These are phyloP conservation scores for Populus hybrid DNA, from an alignment of 441 rosid species.

Conservation along the genomic window DNA sequence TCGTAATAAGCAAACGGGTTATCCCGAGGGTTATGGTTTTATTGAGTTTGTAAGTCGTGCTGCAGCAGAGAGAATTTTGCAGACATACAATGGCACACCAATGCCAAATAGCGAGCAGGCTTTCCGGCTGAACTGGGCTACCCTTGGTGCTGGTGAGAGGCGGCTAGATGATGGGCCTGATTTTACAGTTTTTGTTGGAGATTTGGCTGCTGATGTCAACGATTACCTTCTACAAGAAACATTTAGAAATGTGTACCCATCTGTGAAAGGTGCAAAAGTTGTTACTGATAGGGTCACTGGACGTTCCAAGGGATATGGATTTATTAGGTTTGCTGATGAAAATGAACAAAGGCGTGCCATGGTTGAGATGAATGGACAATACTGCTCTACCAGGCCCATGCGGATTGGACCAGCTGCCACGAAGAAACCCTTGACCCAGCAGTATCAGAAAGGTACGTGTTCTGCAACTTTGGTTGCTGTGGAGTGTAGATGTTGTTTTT, in stretches of 20 bases:
- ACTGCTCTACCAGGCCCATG: constrained; percentile 85
- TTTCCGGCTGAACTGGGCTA: constrained; percentile 92
- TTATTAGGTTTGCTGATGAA: constrained; percentile 42
- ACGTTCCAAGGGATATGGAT: constrained; percentile 38
- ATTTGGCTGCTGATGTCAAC: constrained; percentile 82
- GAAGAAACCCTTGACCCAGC: constrained; percentile 65
- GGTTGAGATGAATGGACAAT: constrained; percentile 90
- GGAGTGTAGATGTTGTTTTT: constrained; percentile 1
- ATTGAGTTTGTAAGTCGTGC: constrained; percentile 66
- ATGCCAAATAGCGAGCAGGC: constrained; percentile 76
- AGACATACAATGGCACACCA: constrained; percentile 61
- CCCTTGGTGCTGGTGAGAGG: constrained; percentile 81
- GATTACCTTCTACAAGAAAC: constrained; percentile 74
- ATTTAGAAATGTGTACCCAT: constrained; percentile 51
- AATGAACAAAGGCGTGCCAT: constrained; percentile 76
- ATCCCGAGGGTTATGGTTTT: constrained; percentile 86
- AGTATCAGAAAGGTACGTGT: constrained; percentile 60
- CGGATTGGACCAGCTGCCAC: constrained; percentile 87
- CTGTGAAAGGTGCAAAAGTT: constrained; percentile 89
- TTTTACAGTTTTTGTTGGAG: constrained; percentile 83
- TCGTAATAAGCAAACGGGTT: constrained; percentile 64
- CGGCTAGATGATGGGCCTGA: constrained; percentile 84
- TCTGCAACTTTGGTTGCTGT: neutral
- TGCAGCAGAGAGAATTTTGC: constrained; percentile 75
- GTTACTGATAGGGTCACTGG: constrained; percentile 88